A percentile compares a stretch with the other conserved stretches of the same genome.
Conservation (phyloP, 2,329 filamentous ascomycete species). For the Dothiorella sarmentorum region DNA sequence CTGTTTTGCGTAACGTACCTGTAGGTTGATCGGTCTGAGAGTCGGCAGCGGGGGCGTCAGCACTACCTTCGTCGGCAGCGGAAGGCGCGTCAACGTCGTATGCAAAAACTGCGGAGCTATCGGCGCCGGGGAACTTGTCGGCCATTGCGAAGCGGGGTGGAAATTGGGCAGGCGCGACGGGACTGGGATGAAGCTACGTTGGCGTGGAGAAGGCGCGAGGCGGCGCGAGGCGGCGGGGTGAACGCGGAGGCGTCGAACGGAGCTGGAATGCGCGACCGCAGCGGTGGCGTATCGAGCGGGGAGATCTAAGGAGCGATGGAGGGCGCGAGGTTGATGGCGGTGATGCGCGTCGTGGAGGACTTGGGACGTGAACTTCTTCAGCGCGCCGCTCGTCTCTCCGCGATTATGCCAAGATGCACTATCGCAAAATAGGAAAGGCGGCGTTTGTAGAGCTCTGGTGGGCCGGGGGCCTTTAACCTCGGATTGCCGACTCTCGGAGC, state of each 20-base stretch:
- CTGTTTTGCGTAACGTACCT: slow-evolving; percentile 4
- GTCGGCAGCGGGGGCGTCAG: slow-evolving; percentile 7
- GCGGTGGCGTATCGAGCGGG: neutral
- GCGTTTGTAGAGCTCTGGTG: slow-evolving; percentile 17
- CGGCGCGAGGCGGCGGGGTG: neutral
- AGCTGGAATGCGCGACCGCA: neutral
- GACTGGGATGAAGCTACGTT: slow-evolving; percentile 23
- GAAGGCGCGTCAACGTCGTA: slow-evolving; percentile 24
- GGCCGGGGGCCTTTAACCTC: too few species aligned
- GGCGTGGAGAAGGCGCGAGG: neutral
- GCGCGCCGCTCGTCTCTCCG: slow-evolving; percentile 17
- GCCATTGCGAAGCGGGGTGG: slow-evolving; percentile 28
- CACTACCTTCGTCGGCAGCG: slow-evolving; percentile 6
- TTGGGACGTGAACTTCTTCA: slow-evolving; percentile 19
- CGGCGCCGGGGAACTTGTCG: slow-evolving; percentile 31
- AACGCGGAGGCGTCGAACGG: neutral
- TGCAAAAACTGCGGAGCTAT: slow-evolving; percentile 24
- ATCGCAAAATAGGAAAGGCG: neutral
- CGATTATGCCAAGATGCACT: slow-evolving; percentile 3
- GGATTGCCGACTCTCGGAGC: slow-evolving; percentile 18
- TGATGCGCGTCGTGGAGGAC: slow-evolving; percentile 18
- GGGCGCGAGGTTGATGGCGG: slow-evolving; percentile 8
- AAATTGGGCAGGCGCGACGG: slow-evolving; percentile 24
- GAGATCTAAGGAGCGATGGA: neutral
- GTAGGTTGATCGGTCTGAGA: slow-evolving; percentile 7